Conservation (phyloP, 352 stramenopile species). For the Discostella stelligera region DNA sequence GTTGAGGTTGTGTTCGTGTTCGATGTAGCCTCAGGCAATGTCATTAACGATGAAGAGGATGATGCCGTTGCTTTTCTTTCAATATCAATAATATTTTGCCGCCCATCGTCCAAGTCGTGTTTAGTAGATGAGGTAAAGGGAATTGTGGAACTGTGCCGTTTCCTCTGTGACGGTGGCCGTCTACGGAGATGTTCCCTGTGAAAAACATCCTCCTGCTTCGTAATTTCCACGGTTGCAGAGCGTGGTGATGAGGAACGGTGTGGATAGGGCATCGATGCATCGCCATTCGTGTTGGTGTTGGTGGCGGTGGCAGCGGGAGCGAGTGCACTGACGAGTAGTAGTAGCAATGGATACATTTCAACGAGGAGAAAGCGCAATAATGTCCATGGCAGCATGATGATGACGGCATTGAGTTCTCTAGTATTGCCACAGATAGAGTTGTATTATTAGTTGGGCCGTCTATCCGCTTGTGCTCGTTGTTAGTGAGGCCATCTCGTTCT, state of each 20-base stretch:
- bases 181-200: too few relatives aligned
- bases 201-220: too few relatives aligned
- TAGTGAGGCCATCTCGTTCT: background rate
- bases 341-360: background rate
- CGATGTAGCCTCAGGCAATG: background rate
- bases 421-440: background rate
- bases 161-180: constrained; percentile 21
- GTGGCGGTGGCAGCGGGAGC: background rate
- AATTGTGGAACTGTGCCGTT: background rate
- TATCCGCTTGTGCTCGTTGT: background rate
- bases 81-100: background rate
- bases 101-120: background rate
- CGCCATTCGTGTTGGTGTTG: too few relatives aligned
- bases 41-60: too few relatives aligned
- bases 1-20: background rate
- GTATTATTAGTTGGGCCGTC: background rate
- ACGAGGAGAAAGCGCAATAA: background rate
- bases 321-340: background rate
- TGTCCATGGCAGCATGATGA: background rate
- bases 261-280: constrained; percentile 13
- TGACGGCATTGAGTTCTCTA: background rate
- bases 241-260: too few relatives aligned
- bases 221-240: too few relatives aligned
- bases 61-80: background rate
- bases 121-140: background rate